Evolutionary conservation across 805 yeast species (phyloP).

Genomic region (Schizosaccharomyces pombe): DNA sequence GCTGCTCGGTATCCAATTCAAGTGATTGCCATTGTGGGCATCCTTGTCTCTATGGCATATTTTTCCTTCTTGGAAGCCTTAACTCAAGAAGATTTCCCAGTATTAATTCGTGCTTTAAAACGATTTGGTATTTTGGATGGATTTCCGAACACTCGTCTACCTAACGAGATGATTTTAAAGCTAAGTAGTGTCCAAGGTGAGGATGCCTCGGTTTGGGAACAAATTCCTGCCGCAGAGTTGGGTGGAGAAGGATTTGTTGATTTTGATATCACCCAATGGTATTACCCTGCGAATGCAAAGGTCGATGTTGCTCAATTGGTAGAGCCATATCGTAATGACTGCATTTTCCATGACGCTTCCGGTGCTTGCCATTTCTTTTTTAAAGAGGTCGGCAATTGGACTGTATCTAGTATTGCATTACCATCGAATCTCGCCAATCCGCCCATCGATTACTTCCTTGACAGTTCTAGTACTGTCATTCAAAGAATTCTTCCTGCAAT

Average conservation of each 20-base stretch:
- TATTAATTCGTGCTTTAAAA: constrained; percentile 21
- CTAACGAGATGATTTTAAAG: not conserved
- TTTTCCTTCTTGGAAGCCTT: constrained; percentile 29
- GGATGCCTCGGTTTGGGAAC: constrained; percentile 21
- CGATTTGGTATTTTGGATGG: not conserved
- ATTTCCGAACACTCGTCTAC: not conserved
- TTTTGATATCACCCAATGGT: not conserved
- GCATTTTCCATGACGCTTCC: not conserved
- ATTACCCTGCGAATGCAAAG: not conserved
- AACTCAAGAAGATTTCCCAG: constrained; percentile 18
- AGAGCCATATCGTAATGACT: not conserved
- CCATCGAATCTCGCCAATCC: not conserved
- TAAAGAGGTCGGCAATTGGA: not conserved
- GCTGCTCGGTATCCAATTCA: constrained; percentile 76
- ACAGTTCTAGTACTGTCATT: not conserved
- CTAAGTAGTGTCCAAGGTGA: constrained; percentile 6
- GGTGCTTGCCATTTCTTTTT: not conserved
- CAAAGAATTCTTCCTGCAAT: not conserved
- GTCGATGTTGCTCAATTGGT: not conserved
- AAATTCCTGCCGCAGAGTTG: constrained; percentile 1
- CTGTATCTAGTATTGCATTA: not conserved
- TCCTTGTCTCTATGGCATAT: constrained; percentile 61
- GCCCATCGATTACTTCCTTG: not conserved
- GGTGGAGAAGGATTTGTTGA: not conserved
- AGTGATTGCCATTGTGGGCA: constrained; percentile 43